Conservation (phyloP, 2,329 filamentous ascomycete genomes). For the Epichloe brachyelytri region DNA sequence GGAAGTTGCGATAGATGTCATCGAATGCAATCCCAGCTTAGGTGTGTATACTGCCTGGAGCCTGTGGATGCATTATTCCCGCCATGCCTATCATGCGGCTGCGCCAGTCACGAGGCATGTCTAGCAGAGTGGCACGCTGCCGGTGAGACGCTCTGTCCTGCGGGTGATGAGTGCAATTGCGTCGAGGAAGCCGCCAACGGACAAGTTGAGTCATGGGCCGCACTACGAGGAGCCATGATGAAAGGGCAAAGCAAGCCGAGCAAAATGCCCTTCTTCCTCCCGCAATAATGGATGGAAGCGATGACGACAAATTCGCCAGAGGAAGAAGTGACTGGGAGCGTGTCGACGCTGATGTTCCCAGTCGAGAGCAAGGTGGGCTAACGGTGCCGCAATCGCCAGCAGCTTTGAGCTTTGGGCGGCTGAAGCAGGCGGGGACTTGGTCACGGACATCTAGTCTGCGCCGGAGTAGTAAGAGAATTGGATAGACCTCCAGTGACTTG, state of each 20-base stretch:
- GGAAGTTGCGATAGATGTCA: conserved; percentile 40
- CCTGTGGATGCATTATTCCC: conserved; percentile 47
- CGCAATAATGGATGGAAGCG: conserved; percentile 16
- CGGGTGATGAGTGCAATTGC: conserved; percentile 53
- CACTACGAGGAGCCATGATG: conserved; percentile 25
- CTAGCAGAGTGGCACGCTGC: conserved; percentile 45
- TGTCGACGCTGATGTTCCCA: conserved; percentile 13
- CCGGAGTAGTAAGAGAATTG: conserved; percentile 16
- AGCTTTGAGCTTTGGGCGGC: conserved; percentile 34
- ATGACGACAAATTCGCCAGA: conserved; percentile 14
- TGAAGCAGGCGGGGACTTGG: conserved; percentile 36
- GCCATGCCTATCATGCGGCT: conserved; percentile 50
- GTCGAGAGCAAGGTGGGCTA: conserved; percentile 10
- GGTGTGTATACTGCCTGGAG: conserved; percentile 50
- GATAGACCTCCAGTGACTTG: neutral
- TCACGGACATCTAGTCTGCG: conserved; percentile 30
- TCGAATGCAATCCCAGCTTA: conserved; percentile 40
- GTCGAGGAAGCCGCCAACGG: conserved; percentile 42
- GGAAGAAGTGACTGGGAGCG: conserved; percentile 16
- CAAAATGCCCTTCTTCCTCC: conserved; percentile 16
- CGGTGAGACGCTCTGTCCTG: conserved; percentile 45
- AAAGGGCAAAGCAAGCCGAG: conserved; percentile 14
- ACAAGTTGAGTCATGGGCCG: conserved; percentile 48
- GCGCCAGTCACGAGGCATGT: conserved; percentile 46
- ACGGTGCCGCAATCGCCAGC: conserved; percentile 20